Conservation (phyloP, 169 alveolate genomes). For the Cyclospora cayetanensis region DNA sequence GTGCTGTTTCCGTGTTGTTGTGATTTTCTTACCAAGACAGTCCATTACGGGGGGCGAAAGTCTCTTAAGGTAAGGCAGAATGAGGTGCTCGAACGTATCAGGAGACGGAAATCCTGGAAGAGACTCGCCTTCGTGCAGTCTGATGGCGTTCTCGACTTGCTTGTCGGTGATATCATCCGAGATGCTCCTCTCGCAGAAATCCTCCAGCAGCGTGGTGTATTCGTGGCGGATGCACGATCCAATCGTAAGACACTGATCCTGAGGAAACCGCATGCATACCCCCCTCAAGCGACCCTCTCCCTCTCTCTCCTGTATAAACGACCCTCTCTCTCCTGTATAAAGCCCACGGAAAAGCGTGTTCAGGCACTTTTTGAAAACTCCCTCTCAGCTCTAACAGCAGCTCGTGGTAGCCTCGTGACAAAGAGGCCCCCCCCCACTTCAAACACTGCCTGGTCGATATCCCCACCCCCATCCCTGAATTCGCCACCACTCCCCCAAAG, state of each 20-base stretch:
- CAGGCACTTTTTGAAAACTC: no score
- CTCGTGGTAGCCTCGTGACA: no score
- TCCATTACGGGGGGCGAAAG: slow-evolving; percentile 91
- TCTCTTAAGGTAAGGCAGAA: slow-evolving; percentile 94
- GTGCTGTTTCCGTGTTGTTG: no score
- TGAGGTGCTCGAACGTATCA: slow-evolving; percentile 95
- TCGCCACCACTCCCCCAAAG: no score
- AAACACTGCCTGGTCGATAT: no score
- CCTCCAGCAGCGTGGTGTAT: slow-evolving; percentile 93
- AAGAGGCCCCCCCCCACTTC: no score
- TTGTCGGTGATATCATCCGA: slow-evolving; percentile 82
- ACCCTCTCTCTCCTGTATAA: no score
- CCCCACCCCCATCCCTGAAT: no score
- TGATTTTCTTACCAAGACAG: slow-evolving; percentile 83
- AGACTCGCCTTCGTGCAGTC: slow-evolving; percentile 97
- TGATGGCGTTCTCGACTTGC: slow-evolving; percentile 97
- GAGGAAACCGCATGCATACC: not conserved
- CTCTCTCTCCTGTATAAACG: not conserved
- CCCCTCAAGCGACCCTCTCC: not conserved
- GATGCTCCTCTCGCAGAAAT: slow-evolving; percentile 83
- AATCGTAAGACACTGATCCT: slow-evolving; percentile 57
- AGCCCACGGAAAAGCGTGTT: no score
- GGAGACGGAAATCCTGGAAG: slow-evolving; percentile 99
- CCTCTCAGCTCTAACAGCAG: no score
- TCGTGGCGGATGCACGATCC: slow-evolving; percentile 77